Percentiles rank a stretch among this genome's conserved stretches.
phyloP scores from a whole-genome alignment of 2,329 filamentous ascomycete genomes.

The Fusarium oxysporum region DNA sequence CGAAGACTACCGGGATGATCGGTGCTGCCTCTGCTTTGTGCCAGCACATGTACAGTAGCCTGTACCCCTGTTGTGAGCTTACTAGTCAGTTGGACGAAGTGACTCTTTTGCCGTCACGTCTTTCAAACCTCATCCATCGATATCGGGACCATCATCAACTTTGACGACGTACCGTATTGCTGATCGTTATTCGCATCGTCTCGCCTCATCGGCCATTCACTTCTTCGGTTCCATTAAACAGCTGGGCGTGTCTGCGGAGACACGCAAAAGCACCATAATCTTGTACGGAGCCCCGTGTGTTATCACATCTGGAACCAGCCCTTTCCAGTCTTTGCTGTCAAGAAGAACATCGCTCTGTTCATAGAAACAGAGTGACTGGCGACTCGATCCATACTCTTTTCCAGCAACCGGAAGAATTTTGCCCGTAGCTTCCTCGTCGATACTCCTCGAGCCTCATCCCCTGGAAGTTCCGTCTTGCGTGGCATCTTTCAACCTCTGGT shows the following conservation, averaged over 20 bases:
- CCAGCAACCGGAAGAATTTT: not conserved
- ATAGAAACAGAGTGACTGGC: not conserved
- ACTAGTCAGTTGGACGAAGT: not conserved
- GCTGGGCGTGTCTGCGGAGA: not conserved
- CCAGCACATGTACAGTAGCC: slow-evolving; percentile 1
- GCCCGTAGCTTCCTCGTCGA: not conserved
- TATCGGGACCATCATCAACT: slow-evolving; percentile 1
- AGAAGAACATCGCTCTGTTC: not conserved
- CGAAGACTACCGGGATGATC: not conserved
- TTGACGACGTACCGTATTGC: not conserved
- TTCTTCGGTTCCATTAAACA: not conserved
- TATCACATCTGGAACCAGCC: not conserved
- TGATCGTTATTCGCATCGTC: not conserved
- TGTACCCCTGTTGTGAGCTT: slow-evolving; percentile 12
- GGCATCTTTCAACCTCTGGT: not conserved
- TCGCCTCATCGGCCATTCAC: not conserved
- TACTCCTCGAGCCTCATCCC: not conserved
- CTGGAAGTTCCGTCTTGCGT: not conserved
- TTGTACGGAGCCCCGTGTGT: not conserved
- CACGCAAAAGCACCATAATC: not conserved
- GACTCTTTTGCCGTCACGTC: not conserved
- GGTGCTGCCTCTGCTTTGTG: not conserved
- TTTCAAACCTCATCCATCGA: not conserved
- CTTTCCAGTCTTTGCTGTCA: not conserved
- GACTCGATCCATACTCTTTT: too few species aligned